These are phyloP conservation scores for Babesia ovis DNA, from an alignment of 169 alveolate species.

Conservation along the genomic window DNA sequence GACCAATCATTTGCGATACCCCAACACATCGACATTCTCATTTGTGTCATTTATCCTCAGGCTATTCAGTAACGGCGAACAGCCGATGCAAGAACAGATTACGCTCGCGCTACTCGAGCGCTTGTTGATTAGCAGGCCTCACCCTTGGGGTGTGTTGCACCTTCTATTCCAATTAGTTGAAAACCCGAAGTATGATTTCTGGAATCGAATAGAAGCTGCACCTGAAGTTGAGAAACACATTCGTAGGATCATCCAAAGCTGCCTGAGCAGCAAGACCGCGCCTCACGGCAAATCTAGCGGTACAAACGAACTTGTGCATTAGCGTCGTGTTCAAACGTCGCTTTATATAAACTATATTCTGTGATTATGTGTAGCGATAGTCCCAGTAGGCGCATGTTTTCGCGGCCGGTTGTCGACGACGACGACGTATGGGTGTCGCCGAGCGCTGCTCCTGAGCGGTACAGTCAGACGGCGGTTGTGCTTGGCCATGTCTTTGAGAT, in stretches of 20 bases:
- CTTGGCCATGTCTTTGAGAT: not conserved
- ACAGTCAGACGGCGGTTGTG: slow-evolving; percentile 1
- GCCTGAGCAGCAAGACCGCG: slow-evolving; percentile 3
- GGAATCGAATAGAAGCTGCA: slow-evolving; percentile 52
- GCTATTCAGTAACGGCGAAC: slow-evolving; percentile 81
- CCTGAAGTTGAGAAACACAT: slow-evolving; percentile 64
- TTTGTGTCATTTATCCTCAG: slow-evolving; percentile 82
- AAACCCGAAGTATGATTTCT: slow-evolving; percentile 59
- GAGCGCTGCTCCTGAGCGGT: not conserved
- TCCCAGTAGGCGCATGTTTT: too few relatives aligned
- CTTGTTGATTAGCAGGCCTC: slow-evolving; percentile 88
- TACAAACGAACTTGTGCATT: slow-evolving; percentile 10
- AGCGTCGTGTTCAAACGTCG: not conserved
- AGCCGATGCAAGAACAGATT: slow-evolving; percentile 89
- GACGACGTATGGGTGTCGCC: not conserved
- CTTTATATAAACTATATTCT: not conserved
- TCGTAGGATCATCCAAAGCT: slow-evolving; percentile 43
- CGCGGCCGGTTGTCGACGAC: too few relatives aligned
- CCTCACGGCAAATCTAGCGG: slow-evolving; percentile 14
- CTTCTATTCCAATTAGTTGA: slow-evolving; percentile 57
- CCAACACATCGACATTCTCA: slow-evolving; percentile 92
- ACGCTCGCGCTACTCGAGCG: slow-evolving; percentile 88
- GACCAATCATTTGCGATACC: slow-evolving; percentile 94
- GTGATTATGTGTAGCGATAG: not conserved
- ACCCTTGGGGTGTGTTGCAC: slow-evolving; percentile 95